Percentiles rank a stretch among this genome's conserved stretches.
Evolutionary conservation across 2,329 filamentous ascomycete species (phyloP).

Genomic region (Nothomitra cinnamomea): DNA sequence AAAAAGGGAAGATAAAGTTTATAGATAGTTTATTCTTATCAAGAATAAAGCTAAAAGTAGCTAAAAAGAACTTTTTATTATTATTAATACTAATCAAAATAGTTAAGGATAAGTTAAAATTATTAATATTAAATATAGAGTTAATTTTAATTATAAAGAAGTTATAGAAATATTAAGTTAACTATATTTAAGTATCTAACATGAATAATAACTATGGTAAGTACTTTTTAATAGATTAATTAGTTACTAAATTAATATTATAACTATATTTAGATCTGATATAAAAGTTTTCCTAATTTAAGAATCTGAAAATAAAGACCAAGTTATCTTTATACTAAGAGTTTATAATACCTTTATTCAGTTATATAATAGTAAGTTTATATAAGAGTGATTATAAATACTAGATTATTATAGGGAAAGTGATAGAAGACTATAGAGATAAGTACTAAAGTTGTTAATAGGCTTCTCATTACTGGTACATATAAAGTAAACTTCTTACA

Average conservation of each 20-base stretch:
- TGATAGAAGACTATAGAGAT: not conserved
- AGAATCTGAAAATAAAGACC: not conserved
- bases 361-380: not conserved
- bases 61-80: not conserved
- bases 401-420: not conserved
- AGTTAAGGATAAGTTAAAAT: not conserved
- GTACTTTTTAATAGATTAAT: not conserved
- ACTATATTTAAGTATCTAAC: not conserved
- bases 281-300: not conserved
- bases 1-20: no score
- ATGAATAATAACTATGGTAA: not conserved
- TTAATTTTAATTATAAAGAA: not conserved
- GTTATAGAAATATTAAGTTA: not conserved
- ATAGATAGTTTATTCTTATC: not conserved
- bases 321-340: not conserved
- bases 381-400: not conserved
- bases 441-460: no score
- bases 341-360: not conserved
- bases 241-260: no score
- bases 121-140: not conserved
- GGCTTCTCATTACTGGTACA: no score
- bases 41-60: not conserved
- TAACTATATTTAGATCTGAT: not conserved
- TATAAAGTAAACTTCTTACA: not conserved
- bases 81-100: not conserved